Conservation (phyloP, 164 flowering plant genomes). For the Magnolia sinica region DNA sequence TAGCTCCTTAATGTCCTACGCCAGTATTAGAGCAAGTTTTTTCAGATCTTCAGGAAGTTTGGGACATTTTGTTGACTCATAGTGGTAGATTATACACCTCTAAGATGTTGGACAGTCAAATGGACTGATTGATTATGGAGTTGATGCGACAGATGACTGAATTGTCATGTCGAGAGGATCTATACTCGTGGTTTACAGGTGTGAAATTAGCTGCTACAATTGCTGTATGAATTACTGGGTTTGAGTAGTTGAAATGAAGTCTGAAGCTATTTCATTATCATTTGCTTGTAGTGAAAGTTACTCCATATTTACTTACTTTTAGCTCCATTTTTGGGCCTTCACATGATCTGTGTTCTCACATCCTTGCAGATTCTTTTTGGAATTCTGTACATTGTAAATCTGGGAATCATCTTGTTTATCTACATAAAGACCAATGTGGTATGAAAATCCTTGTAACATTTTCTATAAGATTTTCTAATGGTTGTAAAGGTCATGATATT, state of each 20-base stretch:
- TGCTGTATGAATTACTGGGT: too few species aligned
- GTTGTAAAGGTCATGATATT: neutral
- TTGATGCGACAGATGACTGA: too few species aligned
- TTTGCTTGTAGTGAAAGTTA: neutral
- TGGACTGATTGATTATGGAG: too few species aligned
- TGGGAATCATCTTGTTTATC: slow-evolving; percentile 66
- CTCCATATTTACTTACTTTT: neutral
- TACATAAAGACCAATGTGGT: slow-evolving; percentile 88
- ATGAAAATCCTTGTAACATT: slow-evolving; percentile 17
- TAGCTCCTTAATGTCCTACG: too few species aligned
- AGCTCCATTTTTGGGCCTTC: neutral
- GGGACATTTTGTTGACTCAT: too few species aligned
- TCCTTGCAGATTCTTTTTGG: slow-evolving; percentile 80
- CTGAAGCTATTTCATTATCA: neutral
- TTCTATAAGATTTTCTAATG: neutral
- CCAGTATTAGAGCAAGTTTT: too few species aligned
- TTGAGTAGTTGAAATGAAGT: neutral
- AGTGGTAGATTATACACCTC: too few species aligned
- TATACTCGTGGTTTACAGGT: too few species aligned
- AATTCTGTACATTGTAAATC: slow-evolving; percentile 62
- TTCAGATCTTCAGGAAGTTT: too few species aligned
- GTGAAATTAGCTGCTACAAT: too few species aligned
- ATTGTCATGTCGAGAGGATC: too few species aligned
- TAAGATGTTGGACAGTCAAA: too few species aligned
- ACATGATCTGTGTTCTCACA: slow-evolving; percentile 7